Conservation (phyloP, 164 flowering plant species). For the Saururus chinensis region DNA sequence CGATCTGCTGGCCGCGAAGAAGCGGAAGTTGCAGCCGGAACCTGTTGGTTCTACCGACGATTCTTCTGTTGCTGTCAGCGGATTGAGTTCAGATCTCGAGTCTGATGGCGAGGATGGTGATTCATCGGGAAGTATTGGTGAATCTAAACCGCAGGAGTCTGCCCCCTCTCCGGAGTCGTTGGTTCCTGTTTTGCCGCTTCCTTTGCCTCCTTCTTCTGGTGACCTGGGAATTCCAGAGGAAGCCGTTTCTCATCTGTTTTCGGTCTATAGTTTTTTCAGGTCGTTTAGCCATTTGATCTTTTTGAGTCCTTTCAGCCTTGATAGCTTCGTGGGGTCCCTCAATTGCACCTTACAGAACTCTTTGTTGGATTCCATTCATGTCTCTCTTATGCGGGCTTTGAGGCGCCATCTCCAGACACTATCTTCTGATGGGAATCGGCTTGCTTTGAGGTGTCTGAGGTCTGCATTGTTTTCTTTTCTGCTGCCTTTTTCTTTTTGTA, state of each 20-base stretch:
- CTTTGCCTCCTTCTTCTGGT: conserved; percentile 76
- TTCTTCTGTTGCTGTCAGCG: conserved; percentile 14
- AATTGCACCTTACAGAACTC: conserved; percentile 50
- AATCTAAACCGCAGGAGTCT: conserved; percentile 17
- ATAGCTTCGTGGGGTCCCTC: conserved; percentile 84
- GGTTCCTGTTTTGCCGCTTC: conserved; percentile 33
- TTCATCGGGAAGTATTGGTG: not conserved
- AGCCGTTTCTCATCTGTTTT: conserved; percentile 57
- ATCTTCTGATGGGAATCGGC: conserved; percentile 55
- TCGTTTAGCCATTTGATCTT: conserved; percentile 66
- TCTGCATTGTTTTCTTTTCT: conserved; percentile 12
- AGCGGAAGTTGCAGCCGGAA: conserved; percentile 1
- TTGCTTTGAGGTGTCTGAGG: conserved; percentile 73
- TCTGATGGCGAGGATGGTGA: conserved; percentile 5
- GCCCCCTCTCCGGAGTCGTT: conserved; percentile 34
- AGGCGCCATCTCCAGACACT: conserved; percentile 46
- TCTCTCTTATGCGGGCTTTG: conserved; percentile 61
- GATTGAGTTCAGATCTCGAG: conserved; percentile 18
- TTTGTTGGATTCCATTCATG: conserved; percentile 72
- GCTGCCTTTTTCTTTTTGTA: not conserved
- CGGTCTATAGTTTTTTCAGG: conserved; percentile 72
- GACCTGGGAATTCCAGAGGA: conserved; percentile 72
- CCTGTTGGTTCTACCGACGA: conserved; percentile 4
- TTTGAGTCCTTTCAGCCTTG: conserved; percentile 70
- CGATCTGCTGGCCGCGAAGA: conserved; percentile 10